Percentiles rank a stretch among this genome's conserved stretches.
These are phyloP conservation scores for Elongisporangium anandrum DNA, from an alignment of 352 stramenopile genomes.

Conservation along the genomic window DNA sequence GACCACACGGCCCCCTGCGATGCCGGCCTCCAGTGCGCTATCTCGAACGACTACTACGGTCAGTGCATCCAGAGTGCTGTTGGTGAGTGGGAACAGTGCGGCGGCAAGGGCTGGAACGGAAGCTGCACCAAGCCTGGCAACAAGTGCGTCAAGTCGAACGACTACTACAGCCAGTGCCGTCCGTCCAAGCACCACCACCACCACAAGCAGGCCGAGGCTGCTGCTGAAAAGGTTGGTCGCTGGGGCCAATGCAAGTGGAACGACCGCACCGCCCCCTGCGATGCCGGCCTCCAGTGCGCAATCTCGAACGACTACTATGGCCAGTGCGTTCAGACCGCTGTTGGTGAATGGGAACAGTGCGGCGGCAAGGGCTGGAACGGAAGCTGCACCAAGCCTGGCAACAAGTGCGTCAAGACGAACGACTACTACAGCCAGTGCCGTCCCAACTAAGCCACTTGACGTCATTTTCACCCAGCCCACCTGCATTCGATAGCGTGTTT, in stretches of 20 bases:
- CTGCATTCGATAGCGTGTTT: too few relatives aligned
- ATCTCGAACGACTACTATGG: constrained; percentile 24
- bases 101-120: constrained; percentile 11
- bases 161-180: constrained; percentile 16
- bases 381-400: constrained; percentile 5
- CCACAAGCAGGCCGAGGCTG: too few relatives aligned
- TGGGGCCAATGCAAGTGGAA: constrained; percentile 21
- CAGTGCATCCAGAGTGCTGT: constrained; percentile 22
- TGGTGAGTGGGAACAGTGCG: constrained; percentile 15
- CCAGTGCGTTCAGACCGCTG: constrained; percentile 15
- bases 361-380: constrained; percentile 12
- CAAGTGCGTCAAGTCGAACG: constrained; percentile 17
- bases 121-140: constrained; percentile 8
- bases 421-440: constrained; percentile 18
- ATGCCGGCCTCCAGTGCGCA: constrained; percentile 19
- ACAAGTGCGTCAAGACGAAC: constrained; percentile 17
- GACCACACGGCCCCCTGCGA: constrained; percentile 14
- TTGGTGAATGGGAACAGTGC: constrained; percentile 14
- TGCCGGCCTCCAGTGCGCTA: constrained; percentile 17
- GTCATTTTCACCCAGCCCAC: too few relatives aligned
- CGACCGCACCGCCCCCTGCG: constrained; percentile 20
- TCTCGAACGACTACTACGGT: constrained; percentile 18
- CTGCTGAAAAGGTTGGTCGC: too few relatives aligned
- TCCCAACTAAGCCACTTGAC: too few relatives aligned
- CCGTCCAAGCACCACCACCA: too few relatives aligned